phyloP scores from a whole-genome alignment of 352 stramenopile genomes.

The Lagenidium sp. region DNA sequence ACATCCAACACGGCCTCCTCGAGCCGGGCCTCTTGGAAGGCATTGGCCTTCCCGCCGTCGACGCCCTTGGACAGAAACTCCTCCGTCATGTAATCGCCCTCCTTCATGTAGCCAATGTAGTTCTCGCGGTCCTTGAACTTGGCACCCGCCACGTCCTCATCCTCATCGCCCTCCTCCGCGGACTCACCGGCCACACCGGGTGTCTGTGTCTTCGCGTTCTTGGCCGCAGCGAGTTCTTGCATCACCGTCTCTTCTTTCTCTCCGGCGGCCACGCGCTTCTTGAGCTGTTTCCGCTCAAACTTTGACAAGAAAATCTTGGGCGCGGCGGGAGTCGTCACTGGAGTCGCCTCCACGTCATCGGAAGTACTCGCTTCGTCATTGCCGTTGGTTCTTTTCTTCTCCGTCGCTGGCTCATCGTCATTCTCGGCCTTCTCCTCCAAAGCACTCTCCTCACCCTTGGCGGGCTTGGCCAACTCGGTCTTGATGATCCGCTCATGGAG shows the following conservation, averaged over 20 bases:
- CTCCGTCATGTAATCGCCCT: slow-evolving; percentile 64
- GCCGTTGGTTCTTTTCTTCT: background rate
- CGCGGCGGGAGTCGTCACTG: slow-evolving; percentile 1
- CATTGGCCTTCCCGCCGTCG: slow-evolving; percentile 69
- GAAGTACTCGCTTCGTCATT: slow-evolving; percentile 7
- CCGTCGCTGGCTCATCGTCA: slow-evolving; percentile 14
- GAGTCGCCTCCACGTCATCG: slow-evolving; percentile 5
- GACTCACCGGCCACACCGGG: slow-evolving; percentile 3
- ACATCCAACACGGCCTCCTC: slow-evolving; percentile 97
- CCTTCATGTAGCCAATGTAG: slow-evolving; percentile 83
- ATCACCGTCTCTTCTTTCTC: slow-evolving; percentile 73
- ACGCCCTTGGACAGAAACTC: slow-evolving; percentile 63
- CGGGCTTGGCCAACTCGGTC: slow-evolving; percentile 53
- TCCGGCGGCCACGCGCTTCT: slow-evolving; percentile 78
- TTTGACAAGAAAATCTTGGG: slow-evolving; percentile 88
- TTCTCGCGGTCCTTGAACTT: slow-evolving; percentile 77
- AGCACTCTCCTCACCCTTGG: slow-evolving; percentile 22
- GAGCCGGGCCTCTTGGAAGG: slow-evolving; percentile 78
- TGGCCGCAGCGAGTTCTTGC: slow-evolving; percentile 38
- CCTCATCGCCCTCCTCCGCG: slow-evolving; percentile 18
- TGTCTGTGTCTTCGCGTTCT: slow-evolving; percentile 19
- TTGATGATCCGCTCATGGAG: slow-evolving; percentile 82
- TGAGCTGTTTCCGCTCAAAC: slow-evolving; percentile 91
- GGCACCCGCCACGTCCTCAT: slow-evolving; percentile 2
- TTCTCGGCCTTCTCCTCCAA: slow-evolving; percentile 17